Evolutionary conservation across 2,329 filamentous ascomycete species (phyloP).

Genomic region (Eutypa lata): DNA sequence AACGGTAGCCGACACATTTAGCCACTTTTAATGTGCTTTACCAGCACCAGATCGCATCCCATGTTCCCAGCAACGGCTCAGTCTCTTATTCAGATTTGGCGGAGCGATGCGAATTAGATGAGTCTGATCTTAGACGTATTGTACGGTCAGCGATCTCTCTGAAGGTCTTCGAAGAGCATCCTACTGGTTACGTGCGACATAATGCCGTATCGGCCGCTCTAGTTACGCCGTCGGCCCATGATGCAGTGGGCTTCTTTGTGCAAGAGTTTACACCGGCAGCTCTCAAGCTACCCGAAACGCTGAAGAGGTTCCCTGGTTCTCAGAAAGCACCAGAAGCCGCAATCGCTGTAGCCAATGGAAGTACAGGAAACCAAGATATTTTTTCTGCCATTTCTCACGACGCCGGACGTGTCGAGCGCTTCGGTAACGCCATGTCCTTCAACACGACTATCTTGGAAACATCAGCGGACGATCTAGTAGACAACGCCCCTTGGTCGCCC

Average conservation of each 20-base stretch:
- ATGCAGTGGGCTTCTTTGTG: slow-evolving; percentile 9
- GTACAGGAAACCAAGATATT: slow-evolving; percentile 9
- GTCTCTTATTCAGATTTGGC: slow-evolving; percentile 9
- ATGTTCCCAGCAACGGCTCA: slow-evolving; percentile 5
- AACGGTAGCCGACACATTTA: slow-evolving; percentile 8
- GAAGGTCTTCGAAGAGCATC: slow-evolving; percentile 5
- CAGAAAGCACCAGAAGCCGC: slow-evolving; percentile 4
- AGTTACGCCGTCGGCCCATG: slow-evolving; percentile 8
- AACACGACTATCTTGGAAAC: slow-evolving; percentile 6
- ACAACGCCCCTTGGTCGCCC: slow-evolving; percentile 7
- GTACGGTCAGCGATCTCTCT: slow-evolving; percentile 8
- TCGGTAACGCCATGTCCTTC: slow-evolving; percentile 11
- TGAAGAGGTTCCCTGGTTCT: slow-evolving; percentile 4
- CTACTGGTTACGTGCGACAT: slow-evolving; percentile 1
- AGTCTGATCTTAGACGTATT: slow-evolving; percentile 2
- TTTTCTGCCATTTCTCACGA: slow-evolving; percentile 6
- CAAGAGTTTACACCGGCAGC: slow-evolving; percentile 9
- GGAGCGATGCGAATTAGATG: slow-evolving; percentile 5
- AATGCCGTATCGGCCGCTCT: slow-evolving; percentile 4
- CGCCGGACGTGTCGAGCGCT: slow-evolving; percentile 5
- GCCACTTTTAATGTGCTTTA: slow-evolving; percentile 10
- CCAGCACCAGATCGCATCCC: slow-evolving; percentile 9
- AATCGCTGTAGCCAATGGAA: slow-evolving; percentile 8
- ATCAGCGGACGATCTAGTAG: slow-evolving; percentile 7
- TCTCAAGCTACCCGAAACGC: slow-evolving; percentile 6